Evolutionary conservation across 306 rosid species (phyloP).

Genomic region (Benincasa hispida): DNA sequence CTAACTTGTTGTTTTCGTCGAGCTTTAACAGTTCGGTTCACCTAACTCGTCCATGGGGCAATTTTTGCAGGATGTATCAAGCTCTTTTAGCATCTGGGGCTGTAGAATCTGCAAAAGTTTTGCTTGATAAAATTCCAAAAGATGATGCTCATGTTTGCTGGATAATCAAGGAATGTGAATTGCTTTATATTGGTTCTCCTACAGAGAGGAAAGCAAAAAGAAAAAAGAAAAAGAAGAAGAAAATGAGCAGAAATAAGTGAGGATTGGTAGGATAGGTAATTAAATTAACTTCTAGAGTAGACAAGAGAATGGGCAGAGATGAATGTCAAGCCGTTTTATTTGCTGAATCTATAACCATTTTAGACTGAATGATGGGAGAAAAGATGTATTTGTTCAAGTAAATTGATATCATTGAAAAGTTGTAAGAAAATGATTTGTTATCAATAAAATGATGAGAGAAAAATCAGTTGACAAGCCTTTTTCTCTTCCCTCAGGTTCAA

Average conservation of each 20-base stretch:
- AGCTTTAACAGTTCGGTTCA: not conserved
- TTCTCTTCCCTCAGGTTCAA: not conserved
- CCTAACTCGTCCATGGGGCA: not conserved
- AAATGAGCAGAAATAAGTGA: not conserved
- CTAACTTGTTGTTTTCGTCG: not conserved
- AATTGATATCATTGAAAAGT: not conserved
- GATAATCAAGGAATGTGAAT: constrained; percentile 33
- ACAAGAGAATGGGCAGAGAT: not conserved
- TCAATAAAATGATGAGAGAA: not conserved
- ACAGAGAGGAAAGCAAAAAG: not conserved
- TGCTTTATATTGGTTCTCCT: constrained; percentile 14
- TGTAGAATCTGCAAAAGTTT: constrained; percentile 22
- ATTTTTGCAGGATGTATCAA: constrained; percentile 68
- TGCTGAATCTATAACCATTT: not conserved
- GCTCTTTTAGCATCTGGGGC: constrained; percentile 68
- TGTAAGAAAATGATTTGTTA: not conserved
- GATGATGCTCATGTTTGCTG: constrained; percentile 45
- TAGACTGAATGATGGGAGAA: not conserved
- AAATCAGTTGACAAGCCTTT: not conserved
- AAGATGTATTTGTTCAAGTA: not conserved
- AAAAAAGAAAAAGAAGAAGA: constrained; percentile 2
- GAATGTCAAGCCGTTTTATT: not conserved
- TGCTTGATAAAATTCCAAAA: constrained; percentile 40
- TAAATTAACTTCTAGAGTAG: not conserved
- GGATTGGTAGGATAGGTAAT: not conserved